These are phyloP conservation scores for Fusarium nanum DNA, from an alignment of 2,329 filamentous ascomycete species.

Conservation along the genomic window DNA sequence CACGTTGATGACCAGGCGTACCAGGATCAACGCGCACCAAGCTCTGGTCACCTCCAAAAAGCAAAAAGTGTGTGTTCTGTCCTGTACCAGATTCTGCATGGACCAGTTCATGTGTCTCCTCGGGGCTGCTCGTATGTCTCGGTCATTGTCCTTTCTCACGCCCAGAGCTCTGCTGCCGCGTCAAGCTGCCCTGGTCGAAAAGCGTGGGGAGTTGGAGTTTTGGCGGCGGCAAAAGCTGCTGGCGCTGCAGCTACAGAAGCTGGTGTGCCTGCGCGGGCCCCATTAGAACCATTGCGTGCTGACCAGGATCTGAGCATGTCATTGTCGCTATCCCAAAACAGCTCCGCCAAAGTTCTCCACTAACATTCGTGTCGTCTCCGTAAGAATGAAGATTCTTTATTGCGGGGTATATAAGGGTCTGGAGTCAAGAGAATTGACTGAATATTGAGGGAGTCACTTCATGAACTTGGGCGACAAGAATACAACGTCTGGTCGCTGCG, in stretches of 20 bases:
- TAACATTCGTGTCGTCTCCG: conserved; percentile 25
- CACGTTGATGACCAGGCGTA: background rate
- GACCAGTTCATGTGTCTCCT: conserved; percentile 25
- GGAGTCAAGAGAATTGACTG: background rate
- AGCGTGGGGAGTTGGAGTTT: conserved; percentile 34
- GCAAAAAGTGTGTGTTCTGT: conserved; percentile 1
- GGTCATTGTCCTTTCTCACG: conserved; percentile 8
- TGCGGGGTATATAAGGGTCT: background rate
- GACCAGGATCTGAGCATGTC: conserved; percentile 47
- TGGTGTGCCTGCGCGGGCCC: conserved; percentile 4
- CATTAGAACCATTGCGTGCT: conserved; percentile 45
- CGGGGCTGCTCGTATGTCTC: conserved; percentile 7
- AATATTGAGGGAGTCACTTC: rapidly evolving
- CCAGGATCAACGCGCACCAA: conserved; percentile 36
- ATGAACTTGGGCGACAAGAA: background rate
- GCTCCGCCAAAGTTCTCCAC: conserved; percentile 33
- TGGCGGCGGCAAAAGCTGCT: conserved; percentile 13
- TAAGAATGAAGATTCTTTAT: conserved; percentile 3
- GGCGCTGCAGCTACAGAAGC: background rate
- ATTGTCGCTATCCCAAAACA: conserved; percentile 37
- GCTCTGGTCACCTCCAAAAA: conserved; percentile 18
- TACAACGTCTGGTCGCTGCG: background rate
- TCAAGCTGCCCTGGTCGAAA: conserved; percentile 27
- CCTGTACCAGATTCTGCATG: conserved; percentile 4
- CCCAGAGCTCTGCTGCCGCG: conserved; percentile 24